phyloP scores from a whole-genome alignment of 2,329 filamentous ascomycete genomes.

The Venturia aucupariae region DNA sequence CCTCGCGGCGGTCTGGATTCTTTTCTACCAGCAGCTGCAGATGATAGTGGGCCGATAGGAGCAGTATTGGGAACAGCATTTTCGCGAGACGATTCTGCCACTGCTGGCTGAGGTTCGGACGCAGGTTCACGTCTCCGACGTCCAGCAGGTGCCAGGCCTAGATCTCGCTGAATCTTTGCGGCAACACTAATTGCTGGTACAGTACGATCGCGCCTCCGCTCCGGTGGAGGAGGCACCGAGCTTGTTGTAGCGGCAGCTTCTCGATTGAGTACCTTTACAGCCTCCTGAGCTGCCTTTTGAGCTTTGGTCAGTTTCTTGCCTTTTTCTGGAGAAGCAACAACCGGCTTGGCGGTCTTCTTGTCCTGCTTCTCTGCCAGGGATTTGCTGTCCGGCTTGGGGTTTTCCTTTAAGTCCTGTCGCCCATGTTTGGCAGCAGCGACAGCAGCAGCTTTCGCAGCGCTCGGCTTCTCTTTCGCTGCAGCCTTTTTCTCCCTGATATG shows the following conservation, averaged over 20 bases:
- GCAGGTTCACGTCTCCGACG: conserved; percentile 29
- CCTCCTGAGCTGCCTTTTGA: conserved; percentile 55
- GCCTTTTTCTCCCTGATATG: conserved; percentile 89
- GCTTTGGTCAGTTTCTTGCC: conserved; percentile 27
- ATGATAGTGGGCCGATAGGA: neutral
- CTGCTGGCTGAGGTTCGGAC: conserved; percentile 20
- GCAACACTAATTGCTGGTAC: conserved; percentile 38
- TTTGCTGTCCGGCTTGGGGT: conserved; percentile 16
- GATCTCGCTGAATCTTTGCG: conserved; percentile 52
- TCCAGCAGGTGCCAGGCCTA: conserved; percentile 43
- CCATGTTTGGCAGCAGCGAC: conserved; percentile 42
- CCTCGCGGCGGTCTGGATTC: conserved; percentile 28
- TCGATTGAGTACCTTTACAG: conserved; percentile 49
- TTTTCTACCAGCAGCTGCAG: conserved; percentile 24
- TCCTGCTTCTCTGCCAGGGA: conserved; percentile 21
- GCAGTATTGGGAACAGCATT: neutral
- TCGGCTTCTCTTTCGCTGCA: conserved; percentile 42
- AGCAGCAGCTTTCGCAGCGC: conserved; percentile 41
- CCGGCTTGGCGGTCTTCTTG: conserved; percentile 30
- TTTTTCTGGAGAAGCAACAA: conserved; percentile 28
- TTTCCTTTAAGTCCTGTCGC: conserved; percentile 39
- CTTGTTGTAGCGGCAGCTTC: conserved; percentile 27
- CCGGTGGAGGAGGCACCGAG: conserved; percentile 29
- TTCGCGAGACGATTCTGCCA: conserved; percentile 15
- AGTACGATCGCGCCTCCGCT: conserved; percentile 45